These are phyloP conservation scores for Turnera subulata DNA, from an alignment of 345 rosid genomes.

Conservation along the genomic window DNA sequence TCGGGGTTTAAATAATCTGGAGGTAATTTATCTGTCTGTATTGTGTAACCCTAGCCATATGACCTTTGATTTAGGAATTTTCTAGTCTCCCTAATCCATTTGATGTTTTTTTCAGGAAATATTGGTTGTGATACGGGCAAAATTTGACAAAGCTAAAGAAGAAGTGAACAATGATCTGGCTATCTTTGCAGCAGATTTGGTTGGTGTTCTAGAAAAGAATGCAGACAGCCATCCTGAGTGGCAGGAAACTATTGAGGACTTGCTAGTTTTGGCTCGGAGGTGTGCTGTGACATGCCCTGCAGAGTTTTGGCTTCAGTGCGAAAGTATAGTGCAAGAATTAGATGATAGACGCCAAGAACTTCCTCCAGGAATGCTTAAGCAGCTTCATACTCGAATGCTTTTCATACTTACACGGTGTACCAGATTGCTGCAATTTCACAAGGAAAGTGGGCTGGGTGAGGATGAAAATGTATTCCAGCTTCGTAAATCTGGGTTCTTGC, in stretches of 20 bases:
- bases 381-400: conserved; percentile 96
- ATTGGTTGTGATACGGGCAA: conserved; percentile 74
- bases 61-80: conserved; percentile 4
- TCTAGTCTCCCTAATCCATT: conserved; percentile 18
- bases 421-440: conserved; percentile 94
- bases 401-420: conserved; percentile 98
- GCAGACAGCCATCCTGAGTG: conserved; percentile 96
- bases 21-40: conserved; percentile 41
- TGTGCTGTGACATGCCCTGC: conserved; percentile 92
- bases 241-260: conserved; percentile 98
- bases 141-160: conserved; percentile 98
- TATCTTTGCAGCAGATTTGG: conserved; percentile 92
- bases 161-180: conserved; percentile 99
- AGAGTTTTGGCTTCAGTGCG: conserved; percentile 99
- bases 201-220: conserved; percentile 94
- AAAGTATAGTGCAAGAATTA: conserved; percentile 96
- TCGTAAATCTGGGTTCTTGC: conserved; percentile 72
- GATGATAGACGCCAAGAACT: conserved; percentile 98
- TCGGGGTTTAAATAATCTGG: conserved; percentile 79
- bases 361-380: conserved; percentile 86
- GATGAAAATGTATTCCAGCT: conserved; percentile 69
- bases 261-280: conserved; percentile 90
- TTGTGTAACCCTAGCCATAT: background rate
- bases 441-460: conserved; percentile 89
- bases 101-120: conserved; percentile 54